Conservation (phyloP, 192 early-diverging fungal genomes). For the Umbelopsis sp. region DNA sequence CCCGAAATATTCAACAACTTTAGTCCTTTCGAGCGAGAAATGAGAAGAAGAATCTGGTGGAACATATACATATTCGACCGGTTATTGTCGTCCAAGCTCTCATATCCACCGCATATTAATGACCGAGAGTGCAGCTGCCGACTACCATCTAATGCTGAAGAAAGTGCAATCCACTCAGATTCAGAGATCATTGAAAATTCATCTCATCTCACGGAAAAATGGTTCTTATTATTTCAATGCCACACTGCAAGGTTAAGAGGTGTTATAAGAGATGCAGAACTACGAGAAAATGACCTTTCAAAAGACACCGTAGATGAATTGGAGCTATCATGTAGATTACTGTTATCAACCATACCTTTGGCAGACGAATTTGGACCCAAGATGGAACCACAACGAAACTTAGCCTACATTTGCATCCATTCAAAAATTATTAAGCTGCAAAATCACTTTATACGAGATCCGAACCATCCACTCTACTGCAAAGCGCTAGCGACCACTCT, state of each 20-base stretch:
- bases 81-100: neutral
- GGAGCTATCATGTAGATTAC: neutral
- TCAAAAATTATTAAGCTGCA: neutral
- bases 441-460: neutral
- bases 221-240: neutral
- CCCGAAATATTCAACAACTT: neutral
- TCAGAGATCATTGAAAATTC: neutral
- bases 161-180: neutral
- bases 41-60: constrained; percentile 4
- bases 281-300: neutral
- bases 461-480: neutral
- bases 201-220: neutral
- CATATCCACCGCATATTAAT: neutral
- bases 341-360: neutral
- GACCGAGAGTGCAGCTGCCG: neutral
- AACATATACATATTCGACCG: neutral
- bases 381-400: neutral
- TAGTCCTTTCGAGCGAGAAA: neutral
- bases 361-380: neutral
- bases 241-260: neutral
- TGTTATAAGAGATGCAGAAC: neutral
- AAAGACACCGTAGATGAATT: neutral
- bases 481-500: neutral
- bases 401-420: neutral
- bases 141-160: neutral